Evolutionary conservation across 495 filamentous ascomycete genomes (phyloP).

Genomic region (Aspergillus carlsbadensis): DNA sequence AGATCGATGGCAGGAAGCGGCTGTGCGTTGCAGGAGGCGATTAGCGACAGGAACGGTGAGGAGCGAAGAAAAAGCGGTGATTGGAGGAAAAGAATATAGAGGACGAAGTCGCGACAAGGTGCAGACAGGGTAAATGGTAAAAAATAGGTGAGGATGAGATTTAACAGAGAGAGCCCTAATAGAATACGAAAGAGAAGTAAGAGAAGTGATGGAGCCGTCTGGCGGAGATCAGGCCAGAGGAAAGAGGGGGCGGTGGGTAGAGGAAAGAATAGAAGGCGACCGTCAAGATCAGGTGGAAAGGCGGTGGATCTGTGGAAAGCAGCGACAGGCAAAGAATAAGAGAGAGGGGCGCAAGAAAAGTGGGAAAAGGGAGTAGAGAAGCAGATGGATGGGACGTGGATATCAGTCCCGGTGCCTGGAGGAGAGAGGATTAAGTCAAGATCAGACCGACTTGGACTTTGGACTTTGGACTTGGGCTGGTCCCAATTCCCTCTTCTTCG

Average conservation of each 20-base stretch:
- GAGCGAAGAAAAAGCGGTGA: conserved; percentile 27
- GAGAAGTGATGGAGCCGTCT: conserved; percentile 28
- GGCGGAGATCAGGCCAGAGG: conserved; percentile 26
- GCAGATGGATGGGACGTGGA: conserved; percentile 21
- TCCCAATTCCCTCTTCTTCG: conserved; percentile 22
- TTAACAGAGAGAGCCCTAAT: conserved; percentile 10
- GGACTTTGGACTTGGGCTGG: conserved; percentile 20
- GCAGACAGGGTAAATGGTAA: conserved; percentile 2
- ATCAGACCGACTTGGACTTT: conserved; percentile 4
- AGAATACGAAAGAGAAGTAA: conserved; percentile 20
- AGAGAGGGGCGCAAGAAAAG: background rate
- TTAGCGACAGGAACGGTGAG: conserved; percentile 33
- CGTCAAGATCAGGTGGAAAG: conserved; percentile 25
- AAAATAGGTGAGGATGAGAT: conserved; percentile 8
- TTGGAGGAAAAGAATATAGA: conserved; percentile 22
- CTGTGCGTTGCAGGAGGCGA: conserved; percentile 30
- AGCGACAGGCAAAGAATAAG: background rate
- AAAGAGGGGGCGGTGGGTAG: conserved; percentile 32
- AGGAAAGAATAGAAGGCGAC: conserved; percentile 25
- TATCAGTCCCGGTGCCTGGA: conserved; percentile 30
- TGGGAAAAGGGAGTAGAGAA: background rate
- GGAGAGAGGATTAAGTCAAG: conserved; percentile 3
- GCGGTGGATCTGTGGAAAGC: conserved; percentile 17
- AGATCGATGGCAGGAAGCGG: conserved; percentile 25
- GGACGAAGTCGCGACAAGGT: conserved; percentile 13